Percentiles rank a stretch among this genome's conserved stretches.
Conservation (phyloP, 2,329 filamentous ascomycete species). For the Sclerotinia sclerotiorum region DNA sequence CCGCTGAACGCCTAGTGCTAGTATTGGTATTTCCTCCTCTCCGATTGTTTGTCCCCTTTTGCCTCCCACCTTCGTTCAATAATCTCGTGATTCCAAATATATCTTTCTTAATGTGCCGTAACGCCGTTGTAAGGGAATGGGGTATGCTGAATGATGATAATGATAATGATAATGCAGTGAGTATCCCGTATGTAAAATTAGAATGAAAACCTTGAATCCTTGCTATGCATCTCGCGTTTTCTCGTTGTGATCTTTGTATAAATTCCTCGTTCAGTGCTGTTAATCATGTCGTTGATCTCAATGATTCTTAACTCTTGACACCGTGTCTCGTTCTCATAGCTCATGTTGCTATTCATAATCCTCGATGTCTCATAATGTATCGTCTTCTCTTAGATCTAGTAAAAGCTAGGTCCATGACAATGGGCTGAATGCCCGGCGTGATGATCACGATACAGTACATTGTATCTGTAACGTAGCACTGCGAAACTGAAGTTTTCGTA, state of each 20-base stretch:
- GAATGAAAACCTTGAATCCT: constrained; percentile 3
- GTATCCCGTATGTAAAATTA: constrained; percentile 12
- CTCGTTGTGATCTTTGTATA: not conserved
- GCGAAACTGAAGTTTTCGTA: constrained; percentile 25
- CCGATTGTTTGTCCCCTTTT: not conserved
- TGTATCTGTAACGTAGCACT: constrained; percentile 14
- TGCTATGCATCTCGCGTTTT: constrained; percentile 16
- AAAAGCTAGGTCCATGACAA: not conserved
- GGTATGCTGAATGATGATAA: constrained; percentile 18
- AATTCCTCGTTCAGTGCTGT: not conserved
- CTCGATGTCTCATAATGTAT: constrained; percentile 6
- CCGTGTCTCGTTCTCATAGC: constrained; percentile 17
- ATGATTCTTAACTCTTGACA: not conserved
- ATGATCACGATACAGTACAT: constrained; percentile 12
- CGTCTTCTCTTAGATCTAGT: not conserved
- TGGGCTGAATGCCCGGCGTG: constrained; percentile 15
- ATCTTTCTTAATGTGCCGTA: constrained; percentile 12
- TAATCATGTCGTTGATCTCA: constrained; percentile 14
- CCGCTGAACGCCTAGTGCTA: constrained; percentile 13
- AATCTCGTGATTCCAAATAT: constrained; percentile 11
- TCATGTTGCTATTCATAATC: constrained; percentile 16
- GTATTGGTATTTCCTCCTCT: constrained; percentile 19
- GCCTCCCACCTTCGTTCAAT: not conserved
- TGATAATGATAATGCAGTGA: constrained; percentile 15
- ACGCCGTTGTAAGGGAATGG: constrained; percentile 16